A percentile compares a stretch with the other conserved stretches of the same genome.
Conservation (phyloP, 2,329 filamentous ascomycete genomes). For the Fusarium sulawesiense region DNA sequence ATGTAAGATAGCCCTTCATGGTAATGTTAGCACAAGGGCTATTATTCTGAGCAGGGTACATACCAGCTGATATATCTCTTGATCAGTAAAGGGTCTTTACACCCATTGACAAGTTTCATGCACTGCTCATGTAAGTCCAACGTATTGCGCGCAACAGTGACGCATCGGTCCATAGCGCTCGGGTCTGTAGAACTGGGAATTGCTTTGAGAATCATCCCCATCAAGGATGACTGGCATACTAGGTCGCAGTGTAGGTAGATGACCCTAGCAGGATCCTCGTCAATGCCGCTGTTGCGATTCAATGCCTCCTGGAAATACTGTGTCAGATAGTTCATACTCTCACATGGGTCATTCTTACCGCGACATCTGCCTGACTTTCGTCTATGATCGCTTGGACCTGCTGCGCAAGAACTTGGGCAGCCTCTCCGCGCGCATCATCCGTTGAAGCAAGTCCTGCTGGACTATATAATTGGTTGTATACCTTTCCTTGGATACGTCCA, state of each 20-base stretch:
- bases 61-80: conserved; percentile 53
- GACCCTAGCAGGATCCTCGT: conserved; percentile 42
- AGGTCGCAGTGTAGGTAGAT: conserved; percentile 51
- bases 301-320: conserved; percentile 6
- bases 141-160: conserved; percentile 49
- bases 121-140: conserved; percentile 51
- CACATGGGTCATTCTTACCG: not conserved
- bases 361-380: conserved; percentile 16
- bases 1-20: conserved; percentile 50
- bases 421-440: not conserved
- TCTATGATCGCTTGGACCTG: conserved; percentile 26
- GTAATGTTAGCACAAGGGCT: not conserved
- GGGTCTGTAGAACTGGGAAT: not conserved
- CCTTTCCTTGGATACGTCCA: conserved; percentile 47
- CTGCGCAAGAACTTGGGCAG: conserved; percentile 1
- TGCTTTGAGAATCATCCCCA: conserved; percentile 51
- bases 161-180: conserved; percentile 41
- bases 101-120: conserved; percentile 43
- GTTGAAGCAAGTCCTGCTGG: conserved; percentile 11
- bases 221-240: conserved; percentile 51
- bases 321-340: not conserved
- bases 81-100: conserved; percentile 45
- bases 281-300: not conserved
- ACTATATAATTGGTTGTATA: conserved; percentile 52
- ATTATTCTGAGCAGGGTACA: not conserved